Evolutionary conservation across 768 basidiomycete species (phyloP).

Genomic region (Hericium rajendrae): DNA sequence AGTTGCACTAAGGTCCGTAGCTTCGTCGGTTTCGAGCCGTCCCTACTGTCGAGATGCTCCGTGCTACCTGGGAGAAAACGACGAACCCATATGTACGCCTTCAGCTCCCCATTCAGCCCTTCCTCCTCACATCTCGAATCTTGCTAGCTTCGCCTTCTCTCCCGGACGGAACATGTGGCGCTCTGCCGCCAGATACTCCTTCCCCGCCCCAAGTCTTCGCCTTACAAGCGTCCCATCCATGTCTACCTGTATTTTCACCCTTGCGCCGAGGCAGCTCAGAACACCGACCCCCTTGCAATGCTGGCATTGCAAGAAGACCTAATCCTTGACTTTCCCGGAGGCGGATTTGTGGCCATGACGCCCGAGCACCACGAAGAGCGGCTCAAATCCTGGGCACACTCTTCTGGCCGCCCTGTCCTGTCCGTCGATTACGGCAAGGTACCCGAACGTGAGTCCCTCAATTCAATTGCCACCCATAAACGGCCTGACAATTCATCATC

Average conservation of each 20-base stretch:
- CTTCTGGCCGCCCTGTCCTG: constrained; percentile 70
- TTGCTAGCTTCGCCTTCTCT: constrained; percentile 58
- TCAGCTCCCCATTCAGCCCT: neutral
- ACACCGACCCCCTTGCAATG: constrained; percentile 34
- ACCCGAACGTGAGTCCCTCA: constrained; percentile 67
- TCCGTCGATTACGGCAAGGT: constrained; percentile 94
- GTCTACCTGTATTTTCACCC: constrained; percentile 77
- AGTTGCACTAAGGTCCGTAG: constrained; percentile 30
- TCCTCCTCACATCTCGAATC: too few species aligned
- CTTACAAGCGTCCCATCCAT: constrained; percentile 74
- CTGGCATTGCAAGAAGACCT: constrained; percentile 39
- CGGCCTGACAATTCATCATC: neutral
- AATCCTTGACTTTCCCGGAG: constrained; percentile 89
- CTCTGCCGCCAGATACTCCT: constrained; percentile 72
- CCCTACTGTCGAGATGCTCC: constrained; percentile 93
- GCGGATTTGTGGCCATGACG: constrained; percentile 93
- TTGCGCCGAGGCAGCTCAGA: constrained; percentile 44
- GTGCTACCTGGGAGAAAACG: constrained; percentile 95
- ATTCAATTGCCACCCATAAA: neutral
- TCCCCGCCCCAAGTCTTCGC: constrained; percentile 67
- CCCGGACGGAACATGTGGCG: constrained; percentile 47
- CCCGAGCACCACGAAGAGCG: constrained; percentile 97
- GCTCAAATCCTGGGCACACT: constrained; percentile 74
- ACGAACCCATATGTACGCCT: constrained; percentile 76
- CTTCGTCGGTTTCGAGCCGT: constrained; percentile 86